Conservation (phyloP, 352 stramenopile genomes). For the Blastocystis sp. region DNA sequence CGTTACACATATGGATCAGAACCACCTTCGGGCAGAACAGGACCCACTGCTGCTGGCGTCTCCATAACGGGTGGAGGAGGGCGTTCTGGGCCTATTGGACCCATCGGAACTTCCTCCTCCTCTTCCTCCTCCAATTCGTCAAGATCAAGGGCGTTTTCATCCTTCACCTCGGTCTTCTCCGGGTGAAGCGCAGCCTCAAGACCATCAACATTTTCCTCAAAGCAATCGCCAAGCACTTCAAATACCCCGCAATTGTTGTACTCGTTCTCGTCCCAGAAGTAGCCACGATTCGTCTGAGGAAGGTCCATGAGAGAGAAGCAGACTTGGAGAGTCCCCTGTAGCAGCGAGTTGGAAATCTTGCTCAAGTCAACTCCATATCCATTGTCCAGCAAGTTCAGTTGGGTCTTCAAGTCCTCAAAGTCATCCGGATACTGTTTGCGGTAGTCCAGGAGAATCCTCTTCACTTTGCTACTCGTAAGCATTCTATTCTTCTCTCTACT, state of each 20-base stretch:
- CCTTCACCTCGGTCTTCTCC: not conserved
- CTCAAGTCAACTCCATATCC: constrained; percentile 41
- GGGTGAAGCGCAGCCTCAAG: not conserved
- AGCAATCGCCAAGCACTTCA: constrained; percentile 29
- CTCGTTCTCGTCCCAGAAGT: constrained; percentile 33
- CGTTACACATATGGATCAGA: not conserved
- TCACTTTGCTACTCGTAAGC: constrained; percentile 38
- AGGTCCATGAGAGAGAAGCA: constrained; percentile 14
- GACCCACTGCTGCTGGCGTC: not conserved
- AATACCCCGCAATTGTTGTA: not conserved
- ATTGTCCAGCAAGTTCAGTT: constrained; percentile 36
- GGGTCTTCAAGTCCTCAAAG: constrained; percentile 24
- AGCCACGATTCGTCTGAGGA: constrained; percentile 50
- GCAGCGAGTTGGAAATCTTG: constrained; percentile 52
- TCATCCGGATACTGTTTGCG: not conserved
- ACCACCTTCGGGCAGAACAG: constrained; percentile 3
- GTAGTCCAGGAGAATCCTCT: constrained; percentile 50
- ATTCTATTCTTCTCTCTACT: not conserved
- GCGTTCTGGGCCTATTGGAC: constrained; percentile 47
- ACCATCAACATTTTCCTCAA: not conserved
- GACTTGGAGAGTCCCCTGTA: constrained; percentile 61
- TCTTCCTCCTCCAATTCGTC: constrained; percentile 37
- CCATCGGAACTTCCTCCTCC: not conserved
- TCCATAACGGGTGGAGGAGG: constrained; percentile 24
- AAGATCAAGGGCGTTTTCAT: constrained; percentile 29